A percentile compares a stretch with the other conserved stretches of the same genome.
Evolutionary conservation across 2,329 filamentous ascomycete species (phyloP).

Genomic region (Colletotrichum liaoningense): DNA sequence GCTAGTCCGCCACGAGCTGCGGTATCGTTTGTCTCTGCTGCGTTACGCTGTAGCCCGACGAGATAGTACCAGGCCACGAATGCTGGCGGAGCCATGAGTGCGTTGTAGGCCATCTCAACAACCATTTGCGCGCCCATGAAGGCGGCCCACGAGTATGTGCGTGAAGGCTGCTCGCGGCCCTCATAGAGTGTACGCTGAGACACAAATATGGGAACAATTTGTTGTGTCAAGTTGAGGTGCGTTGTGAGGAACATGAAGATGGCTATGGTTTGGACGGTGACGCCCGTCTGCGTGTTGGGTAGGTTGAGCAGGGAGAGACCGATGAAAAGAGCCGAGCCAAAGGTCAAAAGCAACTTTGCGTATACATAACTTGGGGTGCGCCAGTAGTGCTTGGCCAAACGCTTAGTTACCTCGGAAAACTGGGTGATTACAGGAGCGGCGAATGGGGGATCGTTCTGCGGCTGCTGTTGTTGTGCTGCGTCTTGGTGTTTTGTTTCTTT

Average conservation of each 20-base stretch:
- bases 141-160: slow-evolving; percentile 74
- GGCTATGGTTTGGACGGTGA: slow-evolving; percentile 78
- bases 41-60: slow-evolving; percentile 71
- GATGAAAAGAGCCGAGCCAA: slow-evolving; percentile 64
- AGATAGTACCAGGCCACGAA: slow-evolving; percentile 77
- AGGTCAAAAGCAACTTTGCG: slow-evolving; percentile 71
- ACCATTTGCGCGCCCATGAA: slow-evolving; percentile 74
- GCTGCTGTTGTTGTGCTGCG: slow-evolving; percentile 38
- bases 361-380: slow-evolving; percentile 81
- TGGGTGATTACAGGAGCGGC: slow-evolving; percentile 75
- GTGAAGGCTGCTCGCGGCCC: slow-evolving; percentile 72
- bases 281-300: slow-evolving; percentile 69
- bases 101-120: slow-evolving; percentile 76
- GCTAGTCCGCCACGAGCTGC: slow-evolving; percentile 66
- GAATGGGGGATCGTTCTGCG: slow-evolving; percentile 62
- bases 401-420: slow-evolving; percentile 67
- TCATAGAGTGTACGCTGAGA: slow-evolving; percentile 75
- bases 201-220: slow-evolving; percentile 75
- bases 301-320: slow-evolving; percentile 76
- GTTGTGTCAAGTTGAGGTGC: slow-evolving; percentile 73
- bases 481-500: background rate
- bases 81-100: slow-evolving; percentile 68
- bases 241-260: slow-evolving; percentile 81
- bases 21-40: slow-evolving; percentile 59
- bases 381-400: slow-evolving; percentile 84